Evolutionary conservation across 2,329 filamentous ascomycete species (phyloP), one percentile per base, ranked within the genome.

Genomic region (Xylaria multiplex): DNA sequence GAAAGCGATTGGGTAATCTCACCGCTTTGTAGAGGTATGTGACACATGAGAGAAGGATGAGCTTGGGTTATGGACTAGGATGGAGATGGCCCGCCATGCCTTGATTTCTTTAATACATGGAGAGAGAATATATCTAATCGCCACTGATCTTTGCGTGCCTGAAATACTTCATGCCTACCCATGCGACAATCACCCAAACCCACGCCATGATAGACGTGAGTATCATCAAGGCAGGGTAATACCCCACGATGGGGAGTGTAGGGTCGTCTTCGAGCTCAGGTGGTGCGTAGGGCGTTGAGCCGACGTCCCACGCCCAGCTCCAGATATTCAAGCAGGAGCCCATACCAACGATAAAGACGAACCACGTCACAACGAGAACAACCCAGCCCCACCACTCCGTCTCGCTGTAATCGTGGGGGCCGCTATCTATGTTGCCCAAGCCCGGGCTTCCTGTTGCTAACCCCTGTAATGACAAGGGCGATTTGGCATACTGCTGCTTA

Each of bases 111-210:
- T 27, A 24, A 54, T 37, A 46, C 13, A 30, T 1, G 9, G 27
- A 8, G 35, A 49, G 7, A 50, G 2, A 22, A 35, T 6, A 27
- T 16, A 48, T 42, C 27, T 55, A 92, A 76, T 89, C 86, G 37
- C 85, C 85, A 63, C 82, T 87, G 65, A 98, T 96, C 82, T 97
- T 97, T 40, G 96, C 95, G 83, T 99, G 96, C 72, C 94, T 89
- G 77, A 99, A 99, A 79, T 98, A 98, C 79, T 99, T 99, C 95
- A 99, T 98, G 27, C 96, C 96, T 55, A 98, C 91, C 96, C 96
- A 99, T 11, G 96, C 96, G 64, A 96, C 90, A 13, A 97, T 89
- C 19, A 98, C 96, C 96, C 96, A 99, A 6, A 98, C 93, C 96
- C 96, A 99, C 19, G 94, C 93, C 92, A 99, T 97, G 32, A 99